Conservation (phyloP, 768 basidiomycete species). For the Auricularia auricula-judae region DNA sequence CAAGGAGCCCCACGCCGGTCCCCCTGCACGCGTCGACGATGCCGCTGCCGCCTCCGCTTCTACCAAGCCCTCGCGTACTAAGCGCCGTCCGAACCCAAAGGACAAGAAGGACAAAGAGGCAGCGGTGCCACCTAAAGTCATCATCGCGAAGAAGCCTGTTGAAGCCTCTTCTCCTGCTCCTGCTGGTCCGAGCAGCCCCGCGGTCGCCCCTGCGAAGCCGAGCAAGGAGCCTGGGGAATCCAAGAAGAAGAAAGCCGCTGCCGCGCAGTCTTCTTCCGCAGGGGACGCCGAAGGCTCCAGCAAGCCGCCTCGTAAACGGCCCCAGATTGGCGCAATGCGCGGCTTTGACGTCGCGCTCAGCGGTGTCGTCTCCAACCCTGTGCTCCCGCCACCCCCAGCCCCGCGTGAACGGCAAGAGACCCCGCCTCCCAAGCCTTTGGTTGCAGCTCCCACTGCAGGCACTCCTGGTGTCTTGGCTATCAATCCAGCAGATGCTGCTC, state of each 20-base stretch:
- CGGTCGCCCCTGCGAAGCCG: neutral
- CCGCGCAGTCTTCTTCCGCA: neutral
- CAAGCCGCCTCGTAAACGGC: neutral
- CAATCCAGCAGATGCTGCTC: neutral
- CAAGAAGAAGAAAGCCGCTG: neutral
- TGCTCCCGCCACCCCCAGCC: no score
- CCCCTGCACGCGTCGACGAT: conserved; percentile 4
- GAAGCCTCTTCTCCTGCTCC: neutral
- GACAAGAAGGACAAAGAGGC: conserved; percentile 6
- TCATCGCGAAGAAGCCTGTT: conserved; percentile 17
- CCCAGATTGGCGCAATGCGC: neutral
- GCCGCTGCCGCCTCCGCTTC: conserved; percentile 8
- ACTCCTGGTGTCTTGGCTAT: no score
- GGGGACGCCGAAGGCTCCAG: neutral
- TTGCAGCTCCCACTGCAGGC: no score
- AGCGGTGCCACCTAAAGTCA: conserved; percentile 18
- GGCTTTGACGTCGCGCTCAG: neutral
- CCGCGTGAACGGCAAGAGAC: no score
- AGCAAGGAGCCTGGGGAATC: neutral
- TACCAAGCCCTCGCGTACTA: conserved; percentile 7
- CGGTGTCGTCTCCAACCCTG: neutral
- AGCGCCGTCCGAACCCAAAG: neutral
- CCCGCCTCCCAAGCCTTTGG: no score
- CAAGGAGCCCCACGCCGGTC: neutral
- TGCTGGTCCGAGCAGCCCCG: neutral